Percentiles rank a stretch among this genome's conserved stretches.
Conservation (phyloP, 257 asterid species). For the Perilla frutescens region DNA sequence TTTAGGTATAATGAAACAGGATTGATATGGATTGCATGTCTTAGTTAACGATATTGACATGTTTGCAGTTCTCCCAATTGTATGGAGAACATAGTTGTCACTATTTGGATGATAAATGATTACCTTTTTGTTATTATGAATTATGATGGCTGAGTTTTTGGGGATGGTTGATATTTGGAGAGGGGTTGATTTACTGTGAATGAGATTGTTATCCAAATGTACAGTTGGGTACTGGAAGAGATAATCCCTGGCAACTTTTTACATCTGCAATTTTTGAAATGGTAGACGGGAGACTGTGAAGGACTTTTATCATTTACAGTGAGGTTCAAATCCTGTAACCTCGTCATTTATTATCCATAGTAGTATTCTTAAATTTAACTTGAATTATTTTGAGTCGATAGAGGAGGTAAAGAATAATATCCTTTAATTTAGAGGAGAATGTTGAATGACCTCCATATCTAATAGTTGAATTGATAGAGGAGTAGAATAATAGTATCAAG, state of each 20-base stretch:
- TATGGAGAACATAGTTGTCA: too few species aligned
- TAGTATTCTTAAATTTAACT: not conserved
- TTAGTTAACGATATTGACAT: too few species aligned
- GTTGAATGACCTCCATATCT: not conserved
- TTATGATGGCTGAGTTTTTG: not conserved
- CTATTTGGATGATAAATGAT: too few species aligned
- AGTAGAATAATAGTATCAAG: too few species aligned
- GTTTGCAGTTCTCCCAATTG: too few species aligned
- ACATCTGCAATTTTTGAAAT: not conserved
- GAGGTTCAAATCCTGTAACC: not conserved
- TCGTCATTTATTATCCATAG: not conserved
- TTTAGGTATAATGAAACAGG: not conserved
- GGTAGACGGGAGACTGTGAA: not conserved
- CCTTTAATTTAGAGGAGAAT: not conserved
- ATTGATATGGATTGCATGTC: not conserved
- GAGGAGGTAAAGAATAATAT: not conserved
- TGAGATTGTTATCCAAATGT: not conserved
- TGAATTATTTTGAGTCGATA: not conserved
- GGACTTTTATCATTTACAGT: not conserved
- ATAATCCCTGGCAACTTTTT: not conserved
- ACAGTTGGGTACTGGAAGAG: too few species aligned
- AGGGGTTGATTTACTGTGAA: not conserved
- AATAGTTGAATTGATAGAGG: not conserved
- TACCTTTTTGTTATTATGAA: not conserved
- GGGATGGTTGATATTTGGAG: not conserved